Percentiles rank a stretch among this genome's conserved stretches.
phyloP scores from a whole-genome alignment of 2,329 filamentous ascomycete species.

The Hyphodiscus sp. region DNA sequence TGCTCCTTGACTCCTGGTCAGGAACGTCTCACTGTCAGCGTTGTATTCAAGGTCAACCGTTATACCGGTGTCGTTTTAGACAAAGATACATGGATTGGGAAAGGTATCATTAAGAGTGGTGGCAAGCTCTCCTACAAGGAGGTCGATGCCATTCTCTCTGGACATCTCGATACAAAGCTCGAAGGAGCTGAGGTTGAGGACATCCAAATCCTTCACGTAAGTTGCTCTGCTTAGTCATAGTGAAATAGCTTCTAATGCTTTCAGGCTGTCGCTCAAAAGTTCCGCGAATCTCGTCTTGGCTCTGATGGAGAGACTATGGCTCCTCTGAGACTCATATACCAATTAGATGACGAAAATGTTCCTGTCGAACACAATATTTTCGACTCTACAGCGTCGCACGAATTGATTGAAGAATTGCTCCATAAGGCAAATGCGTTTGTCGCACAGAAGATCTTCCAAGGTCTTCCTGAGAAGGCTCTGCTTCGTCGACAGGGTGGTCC shows the following conservation, averaged over 20 bases:
- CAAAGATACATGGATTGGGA: slow-evolving; percentile 88
- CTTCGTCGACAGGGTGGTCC: slow-evolving; percentile 81
- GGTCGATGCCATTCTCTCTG: slow-evolving; percentile 74
- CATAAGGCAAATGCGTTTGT: slow-evolving; percentile 90
- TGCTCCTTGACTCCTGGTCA: slow-evolving; percentile 83
- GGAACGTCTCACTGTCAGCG: slow-evolving; percentile 84
- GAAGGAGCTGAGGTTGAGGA: slow-evolving; percentile 64
- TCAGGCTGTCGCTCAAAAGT: slow-evolving; percentile 75
- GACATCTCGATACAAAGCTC: slow-evolving; percentile 54
- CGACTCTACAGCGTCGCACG: slow-evolving; percentile 79
- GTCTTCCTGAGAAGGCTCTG: slow-evolving; percentile 84
- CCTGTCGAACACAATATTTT: slow-evolving; percentile 96
- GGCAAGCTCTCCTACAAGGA: slow-evolving; percentile 81
- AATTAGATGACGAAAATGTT: slow-evolving; percentile 96
- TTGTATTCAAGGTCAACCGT: slow-evolving; percentile 85
- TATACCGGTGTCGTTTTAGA: slow-evolving; percentile 73
- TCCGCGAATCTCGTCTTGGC: slow-evolving; percentile 80
- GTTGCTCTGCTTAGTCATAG: slow-evolving; percentile 23
- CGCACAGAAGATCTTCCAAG: slow-evolving; percentile 72
- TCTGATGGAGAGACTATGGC: slow-evolving; percentile 74
- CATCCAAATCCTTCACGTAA: slow-evolving; percentile 70
- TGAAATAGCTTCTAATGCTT: neutral
- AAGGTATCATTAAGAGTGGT: slow-evolving; percentile 84
- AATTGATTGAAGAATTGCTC: slow-evolving; percentile 90
- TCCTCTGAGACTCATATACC: slow-evolving; percentile 81